phyloP scores from a whole-genome alignment of 225 moss, liverwort and hornwort species.

The Climacium dendroides region DNA sequence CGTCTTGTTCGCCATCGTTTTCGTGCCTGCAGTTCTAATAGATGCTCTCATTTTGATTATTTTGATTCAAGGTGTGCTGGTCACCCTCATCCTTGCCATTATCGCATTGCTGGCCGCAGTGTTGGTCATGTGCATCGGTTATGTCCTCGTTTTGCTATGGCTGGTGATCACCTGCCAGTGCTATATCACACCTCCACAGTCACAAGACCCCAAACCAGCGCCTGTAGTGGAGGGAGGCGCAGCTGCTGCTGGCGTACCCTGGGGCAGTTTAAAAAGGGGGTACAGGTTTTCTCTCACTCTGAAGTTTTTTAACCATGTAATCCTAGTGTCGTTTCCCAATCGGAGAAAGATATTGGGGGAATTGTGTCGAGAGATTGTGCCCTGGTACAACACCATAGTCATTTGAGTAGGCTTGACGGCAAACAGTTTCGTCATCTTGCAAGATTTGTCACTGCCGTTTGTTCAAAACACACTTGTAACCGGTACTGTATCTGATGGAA shows the following conservation, averaged over 20 bases:
- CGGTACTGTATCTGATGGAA: no score
- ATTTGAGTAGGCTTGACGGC: background rate
- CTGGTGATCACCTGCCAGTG: background rate
- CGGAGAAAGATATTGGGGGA: background rate
- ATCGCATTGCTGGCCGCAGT: background rate
- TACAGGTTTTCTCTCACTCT: no score
- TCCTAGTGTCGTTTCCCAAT: background rate
- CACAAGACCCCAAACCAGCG: background rate
- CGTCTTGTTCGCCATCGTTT: no score
- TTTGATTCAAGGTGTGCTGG: accelerated
- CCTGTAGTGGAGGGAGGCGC: background rate
- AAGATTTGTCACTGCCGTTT: background rate
- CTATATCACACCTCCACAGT: no score
- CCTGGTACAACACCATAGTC: background rate
- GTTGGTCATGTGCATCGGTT: accelerated
- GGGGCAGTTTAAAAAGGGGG: no score
- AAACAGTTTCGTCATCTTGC: background rate
- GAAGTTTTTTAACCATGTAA: background rate
- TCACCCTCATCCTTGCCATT: accelerated
- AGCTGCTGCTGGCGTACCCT: no score
- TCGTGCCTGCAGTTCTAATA: background rate
- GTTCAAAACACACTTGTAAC: background rate
- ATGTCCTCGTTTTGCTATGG: background rate
- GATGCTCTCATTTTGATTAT: accelerated
- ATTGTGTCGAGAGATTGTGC: background rate